These are phyloP conservation scores for Aegilops speltoides DNA, from an alignment of 176 grass and related monocot genomes.

Conservation along the genomic window DNA sequence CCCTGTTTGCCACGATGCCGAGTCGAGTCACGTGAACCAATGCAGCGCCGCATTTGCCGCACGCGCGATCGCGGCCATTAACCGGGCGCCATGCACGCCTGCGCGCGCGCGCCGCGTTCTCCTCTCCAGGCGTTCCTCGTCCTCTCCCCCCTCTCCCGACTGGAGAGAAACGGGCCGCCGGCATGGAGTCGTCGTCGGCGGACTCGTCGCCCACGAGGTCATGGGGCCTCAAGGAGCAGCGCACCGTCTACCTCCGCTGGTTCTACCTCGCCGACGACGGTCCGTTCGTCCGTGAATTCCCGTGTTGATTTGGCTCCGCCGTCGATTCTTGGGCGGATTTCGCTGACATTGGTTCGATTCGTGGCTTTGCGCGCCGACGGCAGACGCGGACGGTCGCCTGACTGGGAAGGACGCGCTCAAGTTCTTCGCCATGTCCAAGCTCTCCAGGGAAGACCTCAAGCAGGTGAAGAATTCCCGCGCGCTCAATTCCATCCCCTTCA, in stretches of 20 bases:
- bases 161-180: background rate
- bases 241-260: constrained; percentile 53
- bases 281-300: background rate
- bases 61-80: background rate
- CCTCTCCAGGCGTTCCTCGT: background rate
- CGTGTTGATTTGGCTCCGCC: too few species aligned
- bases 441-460: constrained; percentile 79
- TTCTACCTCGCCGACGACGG: constrained; percentile 65
- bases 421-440: constrained; percentile 89
- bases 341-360: background rate
- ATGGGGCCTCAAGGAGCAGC: constrained; percentile 50
- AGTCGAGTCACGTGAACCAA: constrained; percentile 10
- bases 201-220: constrained; percentile 34
- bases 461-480: constrained; percentile 34
- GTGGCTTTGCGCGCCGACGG: background rate
- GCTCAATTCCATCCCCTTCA: too few species aligned
- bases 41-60: constrained; percentile 31
- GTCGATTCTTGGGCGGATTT: too few species aligned
- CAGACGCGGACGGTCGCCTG: constrained; percentile 76
- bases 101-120: constrained; percentile 1
- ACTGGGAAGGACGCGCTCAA: constrained; percentile 84
- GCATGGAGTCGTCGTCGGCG: constrained; percentile 35
- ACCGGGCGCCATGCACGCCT: background rate
- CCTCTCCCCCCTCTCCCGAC: background rate
- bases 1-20: background rate